phyloP scores from a whole-genome alignment of 768 basidiomycete genomes.

The Russula ochroleuca region DNA sequence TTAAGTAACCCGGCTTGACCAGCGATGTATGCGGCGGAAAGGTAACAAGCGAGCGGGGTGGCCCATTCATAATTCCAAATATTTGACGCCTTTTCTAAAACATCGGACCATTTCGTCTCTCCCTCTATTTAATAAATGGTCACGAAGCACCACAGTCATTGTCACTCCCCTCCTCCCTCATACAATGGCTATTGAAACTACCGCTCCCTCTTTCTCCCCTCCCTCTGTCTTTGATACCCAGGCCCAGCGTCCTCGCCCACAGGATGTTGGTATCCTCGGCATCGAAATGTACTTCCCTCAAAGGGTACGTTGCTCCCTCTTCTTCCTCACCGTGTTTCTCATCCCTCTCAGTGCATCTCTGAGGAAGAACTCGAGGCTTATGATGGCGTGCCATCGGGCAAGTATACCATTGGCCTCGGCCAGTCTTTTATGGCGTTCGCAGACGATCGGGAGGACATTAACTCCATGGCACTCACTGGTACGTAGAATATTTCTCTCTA shows the following conservation, averaged over 20 bases:
- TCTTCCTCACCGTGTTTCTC: background rate
- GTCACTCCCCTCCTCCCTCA: background rate
- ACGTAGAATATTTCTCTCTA: conserved; percentile 31
- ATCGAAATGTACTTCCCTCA: conserved; percentile 29
- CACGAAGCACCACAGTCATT: background rate
- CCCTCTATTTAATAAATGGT: conserved; percentile 22
- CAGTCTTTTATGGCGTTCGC: conserved; percentile 99
- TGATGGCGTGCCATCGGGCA: conserved; percentile 53
- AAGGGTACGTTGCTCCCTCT: background rate
- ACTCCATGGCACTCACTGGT: conserved; percentile 96
- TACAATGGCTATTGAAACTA: conserved; percentile 28
- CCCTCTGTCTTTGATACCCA: conserved; percentile 26
- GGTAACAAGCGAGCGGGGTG: background rate
- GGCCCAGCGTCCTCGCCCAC: conserved; percentile 26
- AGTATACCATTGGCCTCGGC: conserved; percentile 98
- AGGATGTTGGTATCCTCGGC: conserved; percentile 29
- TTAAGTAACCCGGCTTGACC: conserved; percentile 18
- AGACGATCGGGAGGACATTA: conserved; percentile 98
- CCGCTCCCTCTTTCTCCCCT: conserved; percentile 3
- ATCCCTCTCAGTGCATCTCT: conserved; percentile 72
- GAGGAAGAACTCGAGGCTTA: conserved; percentile 67
- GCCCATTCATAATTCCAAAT: background rate
- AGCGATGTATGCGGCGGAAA: conserved; percentile 8
- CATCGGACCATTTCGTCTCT: conserved; percentile 25
- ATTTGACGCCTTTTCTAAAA: conserved; percentile 24